Percentiles rank a stretch among this genome's conserved stretches.
These are phyloP conservation scores for Nadsonia commutata DNA, from an alignment of 1,139 yeast genomes.

Conservation along the genomic window DNA sequence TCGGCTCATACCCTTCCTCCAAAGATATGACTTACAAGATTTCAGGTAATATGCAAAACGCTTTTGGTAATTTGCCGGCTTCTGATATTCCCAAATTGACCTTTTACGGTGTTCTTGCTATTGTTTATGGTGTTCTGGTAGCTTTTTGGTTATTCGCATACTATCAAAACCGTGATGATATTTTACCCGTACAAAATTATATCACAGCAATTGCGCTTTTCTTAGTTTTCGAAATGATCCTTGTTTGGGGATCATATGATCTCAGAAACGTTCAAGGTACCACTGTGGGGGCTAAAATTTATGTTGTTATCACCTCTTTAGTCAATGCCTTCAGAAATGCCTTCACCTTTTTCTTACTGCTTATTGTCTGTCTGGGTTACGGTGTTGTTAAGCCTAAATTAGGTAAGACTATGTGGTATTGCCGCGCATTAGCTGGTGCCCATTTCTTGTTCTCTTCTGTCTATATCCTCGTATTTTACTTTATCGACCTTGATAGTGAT, in stretches of 20 bases:
- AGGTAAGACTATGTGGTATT: conserved; percentile 62
- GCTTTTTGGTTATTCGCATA: conserved; percentile 76
- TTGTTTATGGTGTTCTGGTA: conserved; percentile 69
- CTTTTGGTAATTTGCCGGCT: conserved; percentile 81
- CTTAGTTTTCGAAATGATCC: conserved; percentile 69
- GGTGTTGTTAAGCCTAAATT: conserved; percentile 82
- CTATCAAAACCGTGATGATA: conserved; percentile 73
- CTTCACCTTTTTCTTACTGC: conserved; percentile 72
- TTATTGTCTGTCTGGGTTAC: conserved; percentile 81
- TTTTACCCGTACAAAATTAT: conserved; percentile 82
- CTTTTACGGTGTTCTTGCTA: conserved; percentile 72
- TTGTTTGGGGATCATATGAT: conserved; percentile 87
- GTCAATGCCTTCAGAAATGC: conserved; percentile 73
- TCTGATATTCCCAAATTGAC: conserved; percentile 85
- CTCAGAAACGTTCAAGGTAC: conserved; percentile 51
- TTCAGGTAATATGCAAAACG: conserved; percentile 66
- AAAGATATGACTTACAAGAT: conserved; percentile 39
- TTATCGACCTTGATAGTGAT: conserved; percentile 33
- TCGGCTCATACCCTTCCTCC: conserved; percentile 44
- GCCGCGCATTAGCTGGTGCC: conserved; percentile 59
- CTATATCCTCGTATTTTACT: conserved; percentile 57
- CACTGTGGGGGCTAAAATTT: conserved; percentile 52
- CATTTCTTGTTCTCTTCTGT: conserved; percentile 58
- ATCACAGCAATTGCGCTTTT: conserved; percentile 74
- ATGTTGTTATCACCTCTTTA: conserved; percentile 63